Evolutionary conservation across 208 protist species (phyloP), one percentile per base, ranked within the genome.

Genomic region (Trypanosoma melophagium): DNA sequence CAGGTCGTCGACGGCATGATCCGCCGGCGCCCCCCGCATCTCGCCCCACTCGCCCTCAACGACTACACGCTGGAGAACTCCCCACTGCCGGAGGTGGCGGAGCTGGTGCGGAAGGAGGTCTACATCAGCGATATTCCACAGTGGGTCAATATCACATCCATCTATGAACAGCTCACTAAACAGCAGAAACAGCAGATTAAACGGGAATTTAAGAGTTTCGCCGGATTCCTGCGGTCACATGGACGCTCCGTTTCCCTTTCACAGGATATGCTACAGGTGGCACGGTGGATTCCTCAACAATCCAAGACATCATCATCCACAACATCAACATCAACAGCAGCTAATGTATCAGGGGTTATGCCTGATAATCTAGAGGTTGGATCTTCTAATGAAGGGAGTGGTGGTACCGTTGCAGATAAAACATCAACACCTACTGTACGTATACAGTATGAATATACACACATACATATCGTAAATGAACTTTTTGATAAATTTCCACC

Each of bases 221-320:
- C 87, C 8, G 81, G 87, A n/a, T 96, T 96, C 70, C 65, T 96
- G 57, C 87, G 90, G 2, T 66, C 80, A 4, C 90, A 96, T 70
- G 90, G 90, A 16, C 60, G 68, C 9, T 72, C 87, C 19, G 57
- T 96, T 21, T 80, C 90, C 14, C 73, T 96, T 45, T 93, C 90
- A 57, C 77, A 71, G 57, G 90, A 96, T 73, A 90, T 94, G 80
- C 60, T 96, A 52, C 77, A 92, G 74, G 86, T 96, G 1, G 81
- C 90, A 60, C 83, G 84, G 77, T 96, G 90, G 88, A 80, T 90
- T 53, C 58, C 79, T 28, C 74, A 62, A 7, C 68, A 63, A 12
- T 64, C 31, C 63, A 61, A 47, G 44, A 55, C n/a, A 16, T 19
- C 41, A 55, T 35, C 63, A 3, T 19, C 41, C 45, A 38, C 63